phyloP scores from a whole-genome alignment of 768 basidiomycete genomes.

The Galerina sulciceps region DNA sequence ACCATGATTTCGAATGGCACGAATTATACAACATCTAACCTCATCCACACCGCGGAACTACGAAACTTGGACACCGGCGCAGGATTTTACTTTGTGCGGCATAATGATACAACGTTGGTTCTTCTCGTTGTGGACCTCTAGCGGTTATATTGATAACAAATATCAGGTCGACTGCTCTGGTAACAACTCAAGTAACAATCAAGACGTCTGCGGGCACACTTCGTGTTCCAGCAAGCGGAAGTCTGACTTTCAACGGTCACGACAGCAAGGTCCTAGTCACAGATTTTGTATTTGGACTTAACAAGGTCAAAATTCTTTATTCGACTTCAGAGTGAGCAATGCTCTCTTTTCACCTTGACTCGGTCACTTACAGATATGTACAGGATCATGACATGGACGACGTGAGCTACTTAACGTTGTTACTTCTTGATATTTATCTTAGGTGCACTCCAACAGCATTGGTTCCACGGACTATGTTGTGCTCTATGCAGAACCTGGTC shows the following conservation, averaged over 20 bases:
- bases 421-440: not conserved
- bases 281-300: constrained; percentile 47
- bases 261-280: constrained; percentile 55
- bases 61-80: constrained; percentile 47
- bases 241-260: constrained; percentile 47
- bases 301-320: constrained; percentile 40
- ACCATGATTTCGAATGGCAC: constrained; percentile 51
- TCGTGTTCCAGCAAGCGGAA: constrained; percentile 40
- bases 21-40: constrained; percentile 46
- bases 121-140: not conserved
- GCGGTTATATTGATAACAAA: not conserved
- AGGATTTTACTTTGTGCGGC: constrained; percentile 55
- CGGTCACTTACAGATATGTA: not conserved
- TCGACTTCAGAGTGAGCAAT: constrained; percentile 49
- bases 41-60: constrained; percentile 51
- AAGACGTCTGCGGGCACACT: constrained; percentile 44
- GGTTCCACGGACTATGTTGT: constrained; percentile 45
- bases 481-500: constrained; percentile 43
- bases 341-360: not conserved
- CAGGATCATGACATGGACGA: constrained; percentile 61
- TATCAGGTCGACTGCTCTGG: constrained; percentile 45
- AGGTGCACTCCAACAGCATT: constrained; percentile 32
- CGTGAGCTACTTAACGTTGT: constrained; percentile 30
- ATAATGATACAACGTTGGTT: constrained; percentile 44
- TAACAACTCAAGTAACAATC: constrained; percentile 45